Percentiles rank a stretch among this genome's conserved stretches.
phyloP scores from a whole-genome alignment of 1,284 basidiomycete genomes.

The Marasmius fiardii region DNA sequence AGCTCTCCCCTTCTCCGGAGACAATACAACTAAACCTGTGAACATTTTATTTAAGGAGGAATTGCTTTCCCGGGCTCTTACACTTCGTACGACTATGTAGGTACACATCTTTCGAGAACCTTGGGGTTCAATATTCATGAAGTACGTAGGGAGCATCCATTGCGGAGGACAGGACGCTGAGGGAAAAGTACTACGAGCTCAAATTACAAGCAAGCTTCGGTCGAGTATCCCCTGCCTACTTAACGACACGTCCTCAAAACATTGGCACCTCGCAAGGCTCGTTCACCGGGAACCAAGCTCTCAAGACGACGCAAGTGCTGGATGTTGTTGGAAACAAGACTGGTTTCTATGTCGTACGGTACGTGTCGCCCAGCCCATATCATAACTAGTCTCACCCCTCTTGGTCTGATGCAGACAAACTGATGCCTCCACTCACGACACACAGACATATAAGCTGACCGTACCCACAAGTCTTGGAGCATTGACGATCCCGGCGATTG shows the following conservation, averaged over 20 bases:
- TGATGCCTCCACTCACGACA: slow-evolving; percentile 32
- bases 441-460: slow-evolving; percentile 35
- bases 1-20: no score
- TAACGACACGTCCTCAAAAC: slow-evolving; percentile 42
- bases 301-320: slow-evolving; percentile 43
- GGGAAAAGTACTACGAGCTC: slow-evolving; percentile 49
- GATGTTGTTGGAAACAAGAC: slow-evolving; percentile 44
- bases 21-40: no score
- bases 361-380: slow-evolving; percentile 1
- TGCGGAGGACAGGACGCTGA: slow-evolving; percentile 43
- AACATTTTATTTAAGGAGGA: slow-evolving; percentile 22
- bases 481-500: slow-evolving; percentile 37
- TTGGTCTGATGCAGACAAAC: slow-evolving; percentile 27
- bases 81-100: slow-evolving; percentile 47
- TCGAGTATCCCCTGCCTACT: slow-evolving; percentile 39
- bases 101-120: background rate
- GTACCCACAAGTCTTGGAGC: slow-evolving; percentile 41
- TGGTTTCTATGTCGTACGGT: slow-evolving; percentile 46
- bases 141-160: slow-evolving; percentile 39
- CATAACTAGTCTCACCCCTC: no score
- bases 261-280: slow-evolving; percentile 33
- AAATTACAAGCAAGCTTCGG: slow-evolving; percentile 34
- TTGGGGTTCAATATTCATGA: background rate
- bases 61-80: slow-evolving; percentile 43
- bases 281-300: slow-evolving; percentile 40